Conservation (phyloP, 306 rosid genomes). For the Rosa chinensis region DNA sequence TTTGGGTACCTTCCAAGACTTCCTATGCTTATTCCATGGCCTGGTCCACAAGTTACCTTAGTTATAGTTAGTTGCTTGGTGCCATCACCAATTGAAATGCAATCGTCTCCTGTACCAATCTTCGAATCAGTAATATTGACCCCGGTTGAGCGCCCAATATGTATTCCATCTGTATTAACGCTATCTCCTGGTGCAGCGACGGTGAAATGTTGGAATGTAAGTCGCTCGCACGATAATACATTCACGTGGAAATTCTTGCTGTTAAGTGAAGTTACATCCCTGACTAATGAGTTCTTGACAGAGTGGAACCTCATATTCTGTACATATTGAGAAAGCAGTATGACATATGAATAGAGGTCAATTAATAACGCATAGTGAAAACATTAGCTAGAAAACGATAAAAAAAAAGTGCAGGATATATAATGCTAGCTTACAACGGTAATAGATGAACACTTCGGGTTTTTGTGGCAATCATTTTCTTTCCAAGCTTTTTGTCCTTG, state of each 20-base stretch:
- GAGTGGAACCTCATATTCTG: slow-evolving; percentile 41
- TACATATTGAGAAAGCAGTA: neutral
- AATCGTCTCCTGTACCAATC: neutral
- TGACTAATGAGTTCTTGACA: neutral
- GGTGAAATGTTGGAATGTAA: neutral
- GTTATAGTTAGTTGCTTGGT: neutral
- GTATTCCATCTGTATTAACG: neutral
- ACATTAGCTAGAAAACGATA: neutral
- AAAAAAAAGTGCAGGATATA: neutral
- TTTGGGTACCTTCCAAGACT: neutral
- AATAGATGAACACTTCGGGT: neutral
- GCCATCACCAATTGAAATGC: slow-evolving; percentile 3
- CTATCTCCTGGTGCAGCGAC: neutral
- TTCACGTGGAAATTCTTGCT: neutral
- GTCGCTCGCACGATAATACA: neutral
- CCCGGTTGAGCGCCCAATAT: neutral
- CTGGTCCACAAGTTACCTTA: neutral
- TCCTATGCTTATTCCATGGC: slow-evolving; percentile 8
- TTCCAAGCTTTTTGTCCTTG: slow-evolving; percentile 41
- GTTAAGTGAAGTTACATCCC: neutral
- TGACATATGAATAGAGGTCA: neutral
- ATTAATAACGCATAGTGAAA: too few species aligned
- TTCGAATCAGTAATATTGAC: neutral
- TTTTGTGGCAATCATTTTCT: slow-evolving; percentile 22
- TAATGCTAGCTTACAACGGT: neutral